Evolutionary conservation across 2,329 filamentous ascomycete species (phyloP).

Genomic region (Penicillium olsonii): DNA sequence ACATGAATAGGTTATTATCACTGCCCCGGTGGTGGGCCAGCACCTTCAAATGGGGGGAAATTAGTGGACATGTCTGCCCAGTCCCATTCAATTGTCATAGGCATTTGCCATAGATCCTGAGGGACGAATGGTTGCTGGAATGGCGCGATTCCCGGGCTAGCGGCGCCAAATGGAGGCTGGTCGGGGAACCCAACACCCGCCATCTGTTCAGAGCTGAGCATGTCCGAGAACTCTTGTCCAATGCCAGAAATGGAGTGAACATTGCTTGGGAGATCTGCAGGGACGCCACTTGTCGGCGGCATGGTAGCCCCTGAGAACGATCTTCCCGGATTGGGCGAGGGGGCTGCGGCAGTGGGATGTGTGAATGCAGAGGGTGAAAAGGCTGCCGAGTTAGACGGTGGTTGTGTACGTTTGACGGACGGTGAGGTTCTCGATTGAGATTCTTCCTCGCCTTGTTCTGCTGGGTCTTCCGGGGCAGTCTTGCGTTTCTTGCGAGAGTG

Average conservation of each 20-base stretch:
- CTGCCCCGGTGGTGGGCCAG: slow-evolving; percentile 26
- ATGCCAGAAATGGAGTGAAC: slow-evolving; percentile 32
- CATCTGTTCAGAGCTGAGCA: slow-evolving; percentile 39
- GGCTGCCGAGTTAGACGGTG: slow-evolving; percentile 19
- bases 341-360: slow-evolving; percentile 16
- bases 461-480: slow-evolving; percentile 57
- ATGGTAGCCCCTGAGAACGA: slow-evolving; percentile 29
- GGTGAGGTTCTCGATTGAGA: slow-evolving; percentile 16
- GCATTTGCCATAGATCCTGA: slow-evolving; percentile 91
- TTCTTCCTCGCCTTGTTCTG: slow-evolving; percentile 21
- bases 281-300: slow-evolving; percentile 23
- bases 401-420: slow-evolving; percentile 31
- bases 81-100: slow-evolving; percentile 94
- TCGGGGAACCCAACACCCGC: slow-evolving; percentile 36
- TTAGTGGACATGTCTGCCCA: slow-evolving; percentile 57
- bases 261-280: slow-evolving; percentile 26
- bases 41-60: slow-evolving; percentile 37
- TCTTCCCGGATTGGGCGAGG: slow-evolving; percentile 20
- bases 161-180: slow-evolving; percentile 30
- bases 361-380: slow-evolving; percentile 31
- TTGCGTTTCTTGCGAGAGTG: slow-evolving; percentile 82
- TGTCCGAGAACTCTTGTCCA: slow-evolving; percentile 39
- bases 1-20: slow-evolving; percentile 23
- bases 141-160: slow-evolving; percentile 39
- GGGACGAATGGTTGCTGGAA: slow-evolving; percentile 88